These are phyloP conservation scores for Leucocoprinus sp. DNA, from an alignment of 768 basidiomycete species.

Conservation along the genomic window DNA sequence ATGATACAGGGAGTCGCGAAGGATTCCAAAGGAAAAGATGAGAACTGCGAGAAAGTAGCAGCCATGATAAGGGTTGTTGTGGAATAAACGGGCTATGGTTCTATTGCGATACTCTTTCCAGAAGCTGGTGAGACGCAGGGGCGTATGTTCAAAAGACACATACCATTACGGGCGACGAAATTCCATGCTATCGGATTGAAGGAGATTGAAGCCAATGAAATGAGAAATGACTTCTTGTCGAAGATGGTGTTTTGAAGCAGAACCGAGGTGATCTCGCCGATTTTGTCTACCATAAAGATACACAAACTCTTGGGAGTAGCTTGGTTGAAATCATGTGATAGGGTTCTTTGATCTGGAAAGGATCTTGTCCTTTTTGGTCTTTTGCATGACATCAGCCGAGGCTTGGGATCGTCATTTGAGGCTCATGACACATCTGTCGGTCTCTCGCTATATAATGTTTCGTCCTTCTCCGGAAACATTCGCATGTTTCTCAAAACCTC, in stretches of 20 bases:
- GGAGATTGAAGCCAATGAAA: slow-evolving; percentile 60
- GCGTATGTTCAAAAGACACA: slow-evolving; percentile 15
- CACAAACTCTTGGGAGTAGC: not conserved
- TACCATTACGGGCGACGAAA: slow-evolving; percentile 86
- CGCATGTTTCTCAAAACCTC: too few relatives aligned
- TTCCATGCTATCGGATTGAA: slow-evolving; percentile 98
- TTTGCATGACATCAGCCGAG: not conserved
- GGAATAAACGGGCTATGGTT: slow-evolving; percentile 77
- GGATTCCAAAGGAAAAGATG: slow-evolving; percentile 80
- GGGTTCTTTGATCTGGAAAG: not conserved
- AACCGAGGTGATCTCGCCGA: slow-evolving; percentile 3
- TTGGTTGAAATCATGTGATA: not conserved
- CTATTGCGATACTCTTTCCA: slow-evolving; percentile 63
- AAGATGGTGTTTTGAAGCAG: slow-evolving; percentile 39
- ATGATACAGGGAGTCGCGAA: slow-evolving; percentile 80
- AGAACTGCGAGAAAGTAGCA: slow-evolving; percentile 81
- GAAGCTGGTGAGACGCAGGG: not conserved
- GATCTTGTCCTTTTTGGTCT: not conserved
- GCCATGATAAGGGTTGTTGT: slow-evolving; percentile 63
- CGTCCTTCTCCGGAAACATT: too few relatives aligned
- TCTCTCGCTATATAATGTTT: not conserved
- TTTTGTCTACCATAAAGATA: slow-evolving; percentile 1
- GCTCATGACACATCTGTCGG: not conserved
- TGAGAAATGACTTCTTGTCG: slow-evolving; percentile 53
- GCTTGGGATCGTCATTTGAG: not conserved